Conservation (phyloP, 2,329 filamentous ascomycete species). For the Penicillium sclerotigenum region DNA sequence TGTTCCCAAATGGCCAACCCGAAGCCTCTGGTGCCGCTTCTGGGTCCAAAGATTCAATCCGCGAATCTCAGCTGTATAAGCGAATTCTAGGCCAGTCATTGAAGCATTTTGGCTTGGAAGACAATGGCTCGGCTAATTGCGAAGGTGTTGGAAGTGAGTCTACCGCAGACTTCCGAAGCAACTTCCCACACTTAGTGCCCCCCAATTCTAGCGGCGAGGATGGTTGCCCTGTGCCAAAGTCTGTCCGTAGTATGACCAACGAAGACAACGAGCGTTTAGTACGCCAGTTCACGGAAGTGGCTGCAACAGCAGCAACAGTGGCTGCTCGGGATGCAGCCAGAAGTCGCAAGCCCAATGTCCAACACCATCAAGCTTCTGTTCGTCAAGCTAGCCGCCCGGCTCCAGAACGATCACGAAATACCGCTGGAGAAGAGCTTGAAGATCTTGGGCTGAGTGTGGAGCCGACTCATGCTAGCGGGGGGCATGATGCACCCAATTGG, state of each 20-base stretch:
- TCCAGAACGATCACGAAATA: conserved; percentile 34
- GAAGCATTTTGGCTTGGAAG: conserved; percentile 71
- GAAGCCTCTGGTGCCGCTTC: conserved; percentile 41
- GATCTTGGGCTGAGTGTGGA: conserved; percentile 41
- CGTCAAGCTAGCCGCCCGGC: conserved; percentile 38
- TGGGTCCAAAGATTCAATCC: conserved; percentile 64
- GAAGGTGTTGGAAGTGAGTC: conserved; percentile 29
- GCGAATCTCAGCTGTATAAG: conserved; percentile 87
- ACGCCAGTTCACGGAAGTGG: conserved; percentile 88
- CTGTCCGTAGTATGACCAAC: conserved; percentile 67
- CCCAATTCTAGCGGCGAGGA: conserved; percentile 58
- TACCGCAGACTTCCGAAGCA: conserved; percentile 19
- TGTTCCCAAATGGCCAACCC: conserved; percentile 31
- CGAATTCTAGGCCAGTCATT: conserved; percentile 88
- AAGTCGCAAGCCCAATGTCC: conserved; percentile 49
- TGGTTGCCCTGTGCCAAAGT: conserved; percentile 23
- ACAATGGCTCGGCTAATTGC: conserved; percentile 46
- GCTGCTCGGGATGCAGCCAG: conserved; percentile 73
- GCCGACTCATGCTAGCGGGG: conserved; percentile 55
- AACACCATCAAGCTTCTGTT: conserved; percentile 25
- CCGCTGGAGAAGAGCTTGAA: conserved; percentile 45
- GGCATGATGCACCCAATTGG: conserved; percentile 99
- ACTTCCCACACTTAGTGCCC: conserved; percentile 70
- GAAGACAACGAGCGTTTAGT: conserved; percentile 78
- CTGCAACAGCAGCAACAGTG: conserved; percentile 82